Conservation (phyloP, 305 asterid genomes). For the Fraxinus sp. region DNA sequence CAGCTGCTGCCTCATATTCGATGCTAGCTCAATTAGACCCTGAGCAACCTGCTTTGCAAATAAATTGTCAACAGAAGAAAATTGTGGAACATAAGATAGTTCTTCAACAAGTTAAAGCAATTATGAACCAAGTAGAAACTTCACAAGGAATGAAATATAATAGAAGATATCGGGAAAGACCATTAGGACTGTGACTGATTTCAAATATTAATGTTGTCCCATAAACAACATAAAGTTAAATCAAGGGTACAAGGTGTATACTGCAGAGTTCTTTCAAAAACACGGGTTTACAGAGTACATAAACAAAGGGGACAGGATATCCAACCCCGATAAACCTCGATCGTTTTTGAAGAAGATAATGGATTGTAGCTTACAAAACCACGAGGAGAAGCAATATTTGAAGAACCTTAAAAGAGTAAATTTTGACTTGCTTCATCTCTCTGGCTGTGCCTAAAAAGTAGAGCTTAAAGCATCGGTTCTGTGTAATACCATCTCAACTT, state of each 20-base stretch:
- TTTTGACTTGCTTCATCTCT: not conserved
- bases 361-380: not conserved
- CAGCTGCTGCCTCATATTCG: slow-evolving; percentile 46
- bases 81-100: not conserved
- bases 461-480: not conserved
- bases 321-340: not conserved
- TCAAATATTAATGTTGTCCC: not conserved
- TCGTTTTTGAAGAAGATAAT: not conserved
- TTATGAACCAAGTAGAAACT: not conserved
- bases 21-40: slow-evolving; percentile 56
- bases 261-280: not conserved
- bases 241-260: not conserved
- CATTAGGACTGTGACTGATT: not conserved
- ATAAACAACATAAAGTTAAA: not conserved
- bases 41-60: slow-evolving; percentile 59
- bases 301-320: not conserved
- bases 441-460: not conserved
- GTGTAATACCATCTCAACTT: not conserved
- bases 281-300: not conserved
- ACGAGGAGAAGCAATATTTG: not conserved
- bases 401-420: not conserved
- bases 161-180: not conserved
- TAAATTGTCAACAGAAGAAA: not conserved
- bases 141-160: not conserved
- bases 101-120: not conserved